Evolutionary conservation across 2,329 filamentous ascomycete genomes (phyloP).

Genomic region (Aspergillus japonicus): DNA sequence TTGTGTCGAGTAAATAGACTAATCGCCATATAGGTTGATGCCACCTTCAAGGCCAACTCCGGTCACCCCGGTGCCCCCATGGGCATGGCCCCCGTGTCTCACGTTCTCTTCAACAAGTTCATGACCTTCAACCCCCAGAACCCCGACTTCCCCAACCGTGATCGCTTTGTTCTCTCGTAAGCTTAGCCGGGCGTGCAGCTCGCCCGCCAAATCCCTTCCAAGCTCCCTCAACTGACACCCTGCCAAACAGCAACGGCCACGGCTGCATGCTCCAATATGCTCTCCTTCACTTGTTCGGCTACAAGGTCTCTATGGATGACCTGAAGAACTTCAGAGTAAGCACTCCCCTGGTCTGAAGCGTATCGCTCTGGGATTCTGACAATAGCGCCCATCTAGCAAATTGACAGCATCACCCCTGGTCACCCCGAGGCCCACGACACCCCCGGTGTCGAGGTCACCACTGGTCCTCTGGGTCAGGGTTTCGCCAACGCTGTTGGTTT

Average conservation of each 20-base stretch:
- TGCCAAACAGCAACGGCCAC: conserved; percentile 77
- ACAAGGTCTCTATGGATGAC: conserved; percentile 81
- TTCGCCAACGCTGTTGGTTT: conserved; percentile 97
- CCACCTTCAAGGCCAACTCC: conserved; percentile 91
- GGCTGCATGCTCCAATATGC: conserved; percentile 99
- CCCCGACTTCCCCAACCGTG: conserved; percentile 93
- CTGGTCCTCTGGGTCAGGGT: conserved; percentile 95
- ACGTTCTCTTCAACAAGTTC: conserved; percentile 98
- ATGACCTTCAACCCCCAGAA: conserved; percentile 99
- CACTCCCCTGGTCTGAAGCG: conserved; percentile 20
- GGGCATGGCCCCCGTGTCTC: conserved; percentile 91
- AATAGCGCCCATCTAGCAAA: conserved; percentile 48
- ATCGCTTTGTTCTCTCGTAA: conserved; percentile 98
- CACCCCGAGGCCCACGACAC: conserved; percentile 97
- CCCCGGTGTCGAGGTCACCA: conserved; percentile 95
- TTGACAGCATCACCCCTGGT: conserved; percentile 83
- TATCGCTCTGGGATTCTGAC: neutral
- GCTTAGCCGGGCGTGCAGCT: conserved; percentile 43
- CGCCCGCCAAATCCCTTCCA: neutral
- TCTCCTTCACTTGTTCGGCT: conserved; percentile 94
- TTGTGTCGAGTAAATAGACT: conserved; percentile 4
- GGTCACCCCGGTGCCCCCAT: conserved; percentile 98
- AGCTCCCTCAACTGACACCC: conserved; percentile 12
- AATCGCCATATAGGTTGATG: conserved; percentile 74
- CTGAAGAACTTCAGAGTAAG: conserved; percentile 94